Base-by-base conservation (phyloP, 1,284 basidiomycete genomes). In the Pterulicium gracile region DNA sequence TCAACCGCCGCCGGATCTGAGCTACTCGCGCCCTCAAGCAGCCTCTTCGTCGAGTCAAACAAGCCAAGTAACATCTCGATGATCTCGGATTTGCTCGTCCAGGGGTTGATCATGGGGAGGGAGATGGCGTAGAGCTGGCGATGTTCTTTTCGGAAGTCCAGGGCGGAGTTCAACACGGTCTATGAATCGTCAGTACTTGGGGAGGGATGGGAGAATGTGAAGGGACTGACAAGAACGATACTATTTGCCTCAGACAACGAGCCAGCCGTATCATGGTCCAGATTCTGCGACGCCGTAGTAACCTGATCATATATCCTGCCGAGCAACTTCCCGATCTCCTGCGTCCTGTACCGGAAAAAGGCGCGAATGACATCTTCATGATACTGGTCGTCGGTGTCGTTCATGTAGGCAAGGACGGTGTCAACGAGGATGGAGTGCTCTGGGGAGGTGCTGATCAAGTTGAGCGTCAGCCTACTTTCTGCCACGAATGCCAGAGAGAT, bases 291-390 rank as follows among this genome's bases (percentile, higher is more conserved):
- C 4, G 70, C 64, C 44, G 65, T 59, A 43, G 62, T 62, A 15
- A 71, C 65, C 27, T 73, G 61, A 42, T 73, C 70, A 34, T 68
- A 60, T 42, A 81, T 69, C 52, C 75, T 74, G 18, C 72, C 70
- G 21, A 84, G 56, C 2, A 88, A 53, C 23, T 62, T 62, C 1
- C 77, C 81, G 1, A 87, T 61, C 45, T 84, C 75, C 13, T 58
- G 61, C 3, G 90, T 77, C 50, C 81, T 73, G 20, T 73, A 66
- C 39, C 87, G 74, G 75, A 98, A 96, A 67, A 98, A 97, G 4
- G 79, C 69, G 22, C 94, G 77, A 51, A 92, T 77, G 20, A 81
- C 66, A 57, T 96, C 93, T 56, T 89, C 84, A 51, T 77, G 79
- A 36, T 73, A 62, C 1, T 62, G 68, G 51, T 79, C 72, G n/a